Percentiles rank a stretch among this genome's conserved stretches.
Evolutionary conservation across 2,329 filamentous ascomycete species (phyloP).

Genomic region (Stagonosporopsis rhizophila): DNA sequence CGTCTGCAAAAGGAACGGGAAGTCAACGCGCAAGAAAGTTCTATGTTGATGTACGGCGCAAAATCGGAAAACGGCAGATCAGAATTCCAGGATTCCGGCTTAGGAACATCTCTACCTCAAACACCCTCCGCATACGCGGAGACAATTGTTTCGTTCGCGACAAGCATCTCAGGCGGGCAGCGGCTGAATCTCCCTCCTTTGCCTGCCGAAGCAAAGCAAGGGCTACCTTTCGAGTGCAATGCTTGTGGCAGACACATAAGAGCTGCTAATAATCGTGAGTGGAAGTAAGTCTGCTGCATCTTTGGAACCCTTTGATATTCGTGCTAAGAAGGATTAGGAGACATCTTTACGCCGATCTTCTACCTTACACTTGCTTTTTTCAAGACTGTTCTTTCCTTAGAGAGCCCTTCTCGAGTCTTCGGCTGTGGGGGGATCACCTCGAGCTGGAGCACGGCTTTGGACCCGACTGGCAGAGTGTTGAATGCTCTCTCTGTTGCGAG

Average conservation of each 20-base stretch:
- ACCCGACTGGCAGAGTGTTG: slow-evolving; percentile 20
- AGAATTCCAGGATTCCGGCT: slow-evolving; percentile 32
- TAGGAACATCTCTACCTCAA: slow-evolving; percentile 28
- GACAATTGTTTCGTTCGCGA: slow-evolving; percentile 25
- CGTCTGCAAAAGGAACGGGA: slow-evolving; percentile 26
- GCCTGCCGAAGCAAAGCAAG: slow-evolving; percentile 21
- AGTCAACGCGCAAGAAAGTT: slow-evolving; percentile 3
- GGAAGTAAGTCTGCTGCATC: not conserved
- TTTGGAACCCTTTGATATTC: not conserved
- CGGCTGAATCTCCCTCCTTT: slow-evolving; percentile 27
- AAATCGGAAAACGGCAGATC: slow-evolving; percentile 20
- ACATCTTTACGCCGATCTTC: slow-evolving; percentile 32
- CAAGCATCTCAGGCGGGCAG: slow-evolving; percentile 22
- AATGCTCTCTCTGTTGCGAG: slow-evolving; percentile 31
- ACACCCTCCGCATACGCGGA: slow-evolving; percentile 23
- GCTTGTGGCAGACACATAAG: slow-evolving; percentile 26
- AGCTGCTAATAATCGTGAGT: not conserved
- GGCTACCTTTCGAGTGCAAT: slow-evolving; percentile 28
- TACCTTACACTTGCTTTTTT: slow-evolving; percentile 31
- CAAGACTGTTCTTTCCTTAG: slow-evolving; percentile 20
- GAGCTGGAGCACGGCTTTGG: slow-evolving; percentile 26
- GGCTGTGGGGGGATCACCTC: slow-evolving; percentile 28
- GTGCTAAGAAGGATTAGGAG: slow-evolving; percentile 16
- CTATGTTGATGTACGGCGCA: not conserved
- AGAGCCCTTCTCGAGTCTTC: slow-evolving; percentile 19